phyloP scores from a whole-genome alignment of 2,329 filamentous ascomycete species.

The Botryotinia convoluta region DNA sequence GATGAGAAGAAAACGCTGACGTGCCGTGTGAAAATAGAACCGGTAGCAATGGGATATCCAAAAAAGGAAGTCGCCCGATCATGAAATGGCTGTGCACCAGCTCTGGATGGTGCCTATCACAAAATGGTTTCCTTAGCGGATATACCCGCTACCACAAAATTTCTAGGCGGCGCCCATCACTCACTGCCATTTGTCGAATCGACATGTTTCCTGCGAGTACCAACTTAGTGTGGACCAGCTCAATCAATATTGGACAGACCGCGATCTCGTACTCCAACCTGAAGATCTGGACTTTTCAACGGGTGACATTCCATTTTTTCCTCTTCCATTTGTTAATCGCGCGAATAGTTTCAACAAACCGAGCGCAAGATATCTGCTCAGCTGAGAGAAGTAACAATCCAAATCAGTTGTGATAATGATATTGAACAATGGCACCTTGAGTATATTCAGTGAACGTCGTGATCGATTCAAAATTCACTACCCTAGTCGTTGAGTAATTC shows the following conservation, averaged over 20 bases:
- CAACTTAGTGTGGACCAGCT: conserved; percentile 17
- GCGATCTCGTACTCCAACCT: conserved; percentile 16
- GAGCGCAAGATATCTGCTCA: conserved; percentile 9
- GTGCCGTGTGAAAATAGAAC: conserved; percentile 14
- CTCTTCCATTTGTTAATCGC: neutral
- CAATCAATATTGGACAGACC: conserved; percentile 7
- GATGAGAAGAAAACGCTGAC: conserved; percentile 1
- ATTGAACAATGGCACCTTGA: neutral
- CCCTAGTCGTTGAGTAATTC: conserved; percentile 1
- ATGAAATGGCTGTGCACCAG: conserved; percentile 17
- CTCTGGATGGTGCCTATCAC: conserved; percentile 17
- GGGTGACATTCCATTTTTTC: conserved; percentile 4
- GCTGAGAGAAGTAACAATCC: conserved; percentile 2
- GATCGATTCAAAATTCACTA: conserved; percentile 1
- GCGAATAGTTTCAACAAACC: neutral
- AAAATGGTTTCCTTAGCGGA: conserved; percentile 13
- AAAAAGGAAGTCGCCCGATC: conserved; percentile 14
- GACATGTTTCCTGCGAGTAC: conserved; percentile 4
- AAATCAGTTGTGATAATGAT: neutral
- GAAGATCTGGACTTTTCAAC: conserved; percentile 12
- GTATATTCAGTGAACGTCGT: neutral
- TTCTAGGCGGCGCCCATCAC: conserved; percentile 13
- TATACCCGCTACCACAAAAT: conserved; percentile 18
- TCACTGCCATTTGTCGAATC: conserved; percentile 16
- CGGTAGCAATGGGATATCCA: conserved; percentile 12